A percentile compares a stretch with the other conserved stretches of the same genome.
phyloP scores from a whole-genome alignment of 345 rosid genomes.

The Nasturtium officinale region DNA sequence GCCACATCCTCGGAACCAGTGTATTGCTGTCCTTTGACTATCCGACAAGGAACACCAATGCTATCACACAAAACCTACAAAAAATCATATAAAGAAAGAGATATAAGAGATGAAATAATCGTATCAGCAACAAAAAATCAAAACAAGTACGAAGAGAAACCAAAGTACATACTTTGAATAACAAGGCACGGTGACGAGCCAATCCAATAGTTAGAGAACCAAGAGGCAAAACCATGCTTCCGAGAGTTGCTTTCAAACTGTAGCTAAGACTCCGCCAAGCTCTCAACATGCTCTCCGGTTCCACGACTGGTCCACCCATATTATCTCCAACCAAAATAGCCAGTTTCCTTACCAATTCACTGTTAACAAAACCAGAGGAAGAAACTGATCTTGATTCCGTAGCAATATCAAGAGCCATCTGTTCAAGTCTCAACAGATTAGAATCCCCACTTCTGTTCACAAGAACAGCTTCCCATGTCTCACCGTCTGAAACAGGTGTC shows the following conservation, averaged over 20 bases:
- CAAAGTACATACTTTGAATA: constrained; percentile 69
- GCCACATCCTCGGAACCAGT: constrained; percentile 90
- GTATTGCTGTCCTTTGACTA: constrained; percentile 88
- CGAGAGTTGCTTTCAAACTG: constrained; percentile 79
- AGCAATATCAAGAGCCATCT: constrained; percentile 65
- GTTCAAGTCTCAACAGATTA: constrained; percentile 74
- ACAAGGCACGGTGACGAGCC: constrained; percentile 95
- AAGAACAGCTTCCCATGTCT: constrained; percentile 86
- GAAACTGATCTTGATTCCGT: constrained; percentile 57
- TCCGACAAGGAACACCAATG: constrained; percentile 78
- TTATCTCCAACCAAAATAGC: constrained; percentile 76
- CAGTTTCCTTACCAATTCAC: constrained; percentile 63
- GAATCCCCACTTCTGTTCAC: constrained; percentile 81
- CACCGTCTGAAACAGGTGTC: constrained; percentile 59
- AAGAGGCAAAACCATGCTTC: constrained; percentile 93
- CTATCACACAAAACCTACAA: constrained; percentile 85
- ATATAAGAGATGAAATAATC: neutral
- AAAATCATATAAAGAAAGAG: constrained; percentile 7
- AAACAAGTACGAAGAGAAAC: neutral
- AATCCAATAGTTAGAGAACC: constrained; percentile 89
- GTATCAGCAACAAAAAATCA: neutral
- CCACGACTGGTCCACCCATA: constrained; percentile 92
- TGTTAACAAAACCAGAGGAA: constrained; percentile 37
- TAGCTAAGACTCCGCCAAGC: constrained; percentile 76
- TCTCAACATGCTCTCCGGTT: constrained; percentile 70